Evolutionary conservation across 78 protist genomes (phyloP), one percentile per base, ranked within the genome.

Genomic region (Emiliania huxleyi): DNA sequence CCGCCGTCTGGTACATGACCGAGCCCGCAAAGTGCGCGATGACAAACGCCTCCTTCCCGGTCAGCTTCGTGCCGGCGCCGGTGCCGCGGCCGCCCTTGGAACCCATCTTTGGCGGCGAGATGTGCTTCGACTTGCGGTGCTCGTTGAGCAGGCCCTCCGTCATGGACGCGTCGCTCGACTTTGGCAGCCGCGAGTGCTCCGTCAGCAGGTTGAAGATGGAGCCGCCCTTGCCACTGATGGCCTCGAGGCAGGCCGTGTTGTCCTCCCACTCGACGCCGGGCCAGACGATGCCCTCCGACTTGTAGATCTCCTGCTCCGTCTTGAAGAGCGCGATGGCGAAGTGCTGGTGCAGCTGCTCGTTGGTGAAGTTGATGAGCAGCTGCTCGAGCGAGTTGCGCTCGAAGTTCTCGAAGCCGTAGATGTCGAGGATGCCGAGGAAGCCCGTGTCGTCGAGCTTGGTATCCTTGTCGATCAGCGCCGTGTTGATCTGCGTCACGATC

Each of bases 331-430:
- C 11, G 46, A 77, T 40, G 18, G 85, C 44, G 15, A 98, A 98
- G 33, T 97, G 85, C 93, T 97, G 98, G 95, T 98, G 99, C 69
- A 98, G 90, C 88, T 96, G 96, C 94, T 98, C 99, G 94, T 98
- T 98, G 91, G 97, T 97, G 93, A 91, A 98, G 97, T 98, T 98
- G 95, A 98, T 97, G 96, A 98, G 97, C 44, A 98, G 90, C 95
- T 98, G 99, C 96, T 98, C 94, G 81, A 98, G 97, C 15, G 95
- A 94, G 93, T 98, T 98, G 84, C 69, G 92, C 83, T 97, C 96
- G 90, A 98, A 98, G 94, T 96, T 95, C 91, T 98, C 99, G 85
- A 98, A 98, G 35, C 89, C 89, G 56, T 42, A 81, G 21, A 81
- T 98, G 94, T 98, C 99, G 26, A 98, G 95, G 33, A 98, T 44